phyloP scores from a whole-genome alignment of 2,329 filamentous ascomycete species.

The Knoxdaviesia proteae region DNA sequence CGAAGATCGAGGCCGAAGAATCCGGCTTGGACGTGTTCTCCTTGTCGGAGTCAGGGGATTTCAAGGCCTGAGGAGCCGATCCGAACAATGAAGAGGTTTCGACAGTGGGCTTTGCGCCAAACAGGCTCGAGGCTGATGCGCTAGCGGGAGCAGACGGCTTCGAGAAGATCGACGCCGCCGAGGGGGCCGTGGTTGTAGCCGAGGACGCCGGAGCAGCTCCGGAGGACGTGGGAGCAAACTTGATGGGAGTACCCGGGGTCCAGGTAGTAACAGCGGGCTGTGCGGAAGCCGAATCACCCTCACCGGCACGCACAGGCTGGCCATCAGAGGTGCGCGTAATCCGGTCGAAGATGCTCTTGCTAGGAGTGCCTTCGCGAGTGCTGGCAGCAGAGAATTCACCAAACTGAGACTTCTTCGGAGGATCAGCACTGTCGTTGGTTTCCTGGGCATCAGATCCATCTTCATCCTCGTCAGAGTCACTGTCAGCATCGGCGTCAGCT shows the following conservation, averaged over 20 bases:
- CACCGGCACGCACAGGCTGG: slow-evolving; percentile 22
- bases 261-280: slow-evolving; percentile 13
- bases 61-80: background rate
- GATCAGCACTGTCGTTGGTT: background rate
- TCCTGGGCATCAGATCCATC: slow-evolving; percentile 18
- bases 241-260: slow-evolving; percentile 29
- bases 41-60: background rate
- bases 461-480: slow-evolving; percentile 21
- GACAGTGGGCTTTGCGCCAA: slow-evolving; percentile 6
- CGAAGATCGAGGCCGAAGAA: background rate
- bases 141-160: slow-evolving; percentile 14
- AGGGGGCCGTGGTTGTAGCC: slow-evolving; percentile 6
- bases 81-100: slow-evolving; percentile 3
- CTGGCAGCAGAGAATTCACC: slow-evolving; percentile 12
- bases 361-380: slow-evolving; percentile 22
- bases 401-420: no score
- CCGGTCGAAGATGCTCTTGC: slow-evolving; percentile 33
- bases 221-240: slow-evolving; percentile 21
- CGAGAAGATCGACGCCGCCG: slow-evolving; percentile 8
- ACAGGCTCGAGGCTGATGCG: slow-evolving; percentile 9
- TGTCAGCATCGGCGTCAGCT: slow-evolving; percentile 24
- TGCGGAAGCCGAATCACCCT: slow-evolving; percentile 3
- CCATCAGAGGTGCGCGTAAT: slow-evolving; percentile 28
- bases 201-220: slow-evolving; percentile 13
- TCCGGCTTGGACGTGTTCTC: background rate